Evolutionary conservation across 495 filamentous ascomycete species (phyloP).

Genomic region (Penicillium coprophilum): DNA sequence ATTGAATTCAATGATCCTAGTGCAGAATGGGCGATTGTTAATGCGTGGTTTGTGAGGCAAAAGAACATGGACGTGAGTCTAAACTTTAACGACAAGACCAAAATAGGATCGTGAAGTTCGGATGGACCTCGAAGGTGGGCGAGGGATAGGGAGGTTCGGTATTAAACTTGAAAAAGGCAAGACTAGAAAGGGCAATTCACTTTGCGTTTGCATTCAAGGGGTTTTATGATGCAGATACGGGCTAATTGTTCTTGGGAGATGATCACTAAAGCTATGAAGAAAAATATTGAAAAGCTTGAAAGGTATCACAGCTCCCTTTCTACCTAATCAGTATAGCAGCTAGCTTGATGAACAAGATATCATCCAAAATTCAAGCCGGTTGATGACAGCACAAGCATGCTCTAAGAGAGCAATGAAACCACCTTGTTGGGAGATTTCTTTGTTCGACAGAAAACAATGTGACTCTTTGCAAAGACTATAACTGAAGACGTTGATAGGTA

Average conservation of each 20-base stretch:
- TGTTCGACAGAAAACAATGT: background rate
- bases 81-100: background rate
- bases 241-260: background rate
- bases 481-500: background rate
- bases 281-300: background rate
- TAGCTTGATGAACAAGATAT: background rate
- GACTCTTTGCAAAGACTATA: background rate
- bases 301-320: background rate
- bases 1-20: constrained; percentile 27
- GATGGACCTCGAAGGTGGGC: background rate
- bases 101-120: background rate
- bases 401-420: background rate
- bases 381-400: background rate
- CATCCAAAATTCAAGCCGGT: background rate
- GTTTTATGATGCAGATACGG: background rate
- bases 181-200: background rate
- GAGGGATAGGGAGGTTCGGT: background rate
- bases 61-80: constrained; percentile 24
- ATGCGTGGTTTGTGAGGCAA: constrained; percentile 37
- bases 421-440: background rate
- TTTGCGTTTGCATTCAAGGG: background rate
- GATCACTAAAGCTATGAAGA: background rate
- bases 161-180: too few species aligned
- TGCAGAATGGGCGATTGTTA: constrained; percentile 29
- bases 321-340: background rate